Evolutionary conservation across 1,284 basidiomycete genomes (phyloP).

Genomic region (Sporisorium scitamineum): DNA sequence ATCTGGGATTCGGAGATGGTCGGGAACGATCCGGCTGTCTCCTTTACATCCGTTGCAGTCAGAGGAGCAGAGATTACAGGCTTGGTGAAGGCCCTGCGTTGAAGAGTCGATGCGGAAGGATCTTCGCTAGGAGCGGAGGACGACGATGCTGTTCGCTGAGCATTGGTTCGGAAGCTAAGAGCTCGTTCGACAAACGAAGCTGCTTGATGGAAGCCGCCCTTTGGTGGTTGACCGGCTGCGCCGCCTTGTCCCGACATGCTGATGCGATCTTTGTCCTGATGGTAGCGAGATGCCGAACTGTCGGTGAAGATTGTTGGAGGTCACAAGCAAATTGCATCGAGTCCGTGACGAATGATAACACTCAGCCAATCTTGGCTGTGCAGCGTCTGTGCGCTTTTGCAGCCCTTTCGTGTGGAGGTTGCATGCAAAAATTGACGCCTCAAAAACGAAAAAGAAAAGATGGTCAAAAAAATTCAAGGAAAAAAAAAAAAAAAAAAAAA

Average conservation of each 20-base stretch:
- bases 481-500: neutral
- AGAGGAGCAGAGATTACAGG: conserved; percentile 20
- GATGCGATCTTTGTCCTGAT: neutral
- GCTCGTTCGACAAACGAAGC: conserved; percentile 48
- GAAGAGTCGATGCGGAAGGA: neutral
- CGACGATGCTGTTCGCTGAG: conserved; percentile 17
- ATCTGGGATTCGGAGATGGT: conserved; percentile 30
- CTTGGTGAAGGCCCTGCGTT: neutral
- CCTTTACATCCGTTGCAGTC: conserved; percentile 18
- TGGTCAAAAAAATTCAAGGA: too few species aligned
- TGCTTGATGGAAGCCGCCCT: conserved; percentile 47
- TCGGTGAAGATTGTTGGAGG: neutral
- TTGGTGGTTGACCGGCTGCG: neutral
- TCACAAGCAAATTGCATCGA: neutral
- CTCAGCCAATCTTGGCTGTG: conserved; percentile 1
- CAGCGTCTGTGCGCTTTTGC: conserved; percentile 3
- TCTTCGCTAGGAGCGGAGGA: conserved; percentile 8
- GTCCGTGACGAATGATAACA: neutral
- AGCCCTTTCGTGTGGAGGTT: neutral
- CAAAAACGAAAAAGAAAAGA: neutral
- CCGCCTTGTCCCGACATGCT: neutral
- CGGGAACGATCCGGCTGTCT: conserved; percentile 31
- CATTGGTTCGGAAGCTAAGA: conserved; percentile 38
- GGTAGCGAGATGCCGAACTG: neutral
- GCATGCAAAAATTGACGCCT: neutral